Evolutionary conservation across 768 basidiomycete genomes (phyloP).

Genomic region (Leccinum arenicola): DNA sequence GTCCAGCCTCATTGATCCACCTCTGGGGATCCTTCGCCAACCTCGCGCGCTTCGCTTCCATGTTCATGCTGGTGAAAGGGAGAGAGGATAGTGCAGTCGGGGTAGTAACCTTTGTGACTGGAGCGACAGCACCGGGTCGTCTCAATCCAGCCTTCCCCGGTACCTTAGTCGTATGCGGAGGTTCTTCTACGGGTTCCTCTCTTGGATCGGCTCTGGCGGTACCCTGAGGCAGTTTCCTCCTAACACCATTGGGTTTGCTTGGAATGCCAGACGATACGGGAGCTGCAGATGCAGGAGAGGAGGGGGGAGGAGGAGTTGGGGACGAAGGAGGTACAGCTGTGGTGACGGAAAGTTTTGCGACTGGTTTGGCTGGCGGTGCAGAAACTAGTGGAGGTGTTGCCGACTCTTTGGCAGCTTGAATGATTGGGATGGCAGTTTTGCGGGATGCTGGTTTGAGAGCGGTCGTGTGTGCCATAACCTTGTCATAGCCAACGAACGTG

Average conservation of each 20-base stretch:
- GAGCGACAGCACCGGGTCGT: slow-evolving; percentile 38
- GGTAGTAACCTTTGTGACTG: slow-evolving; percentile 31
- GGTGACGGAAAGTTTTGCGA: slow-evolving; percentile 20
- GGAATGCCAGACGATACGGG: slow-evolving; percentile 27
- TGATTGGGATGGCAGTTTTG: slow-evolving; percentile 77
- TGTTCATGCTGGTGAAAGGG: slow-evolving; percentile 33
- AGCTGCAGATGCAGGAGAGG: slow-evolving; percentile 42
- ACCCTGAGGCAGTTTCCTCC: slow-evolving; percentile 68
- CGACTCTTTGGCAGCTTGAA: slow-evolving; percentile 72
- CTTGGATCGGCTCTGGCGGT: slow-evolving; percentile 46
- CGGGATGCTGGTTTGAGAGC: slow-evolving; percentile 91
- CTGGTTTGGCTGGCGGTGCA: slow-evolving; percentile 28
- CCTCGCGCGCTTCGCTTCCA: slow-evolving; percentile 55
- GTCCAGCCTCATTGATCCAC: slow-evolving; percentile 86
- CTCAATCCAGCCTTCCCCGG: slow-evolving; percentile 42
- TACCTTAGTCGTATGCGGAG: slow-evolving; percentile 28
- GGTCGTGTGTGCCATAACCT: slow-evolving; percentile 81
- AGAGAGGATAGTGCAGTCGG: slow-evolving; percentile 32
- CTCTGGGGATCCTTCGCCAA: slow-evolving; percentile 71
- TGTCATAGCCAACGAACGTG: slow-evolving; percentile 72
- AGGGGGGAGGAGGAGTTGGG: slow-evolving; percentile 43
- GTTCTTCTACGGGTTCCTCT: slow-evolving; percentile 37
- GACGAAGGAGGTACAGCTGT: slow-evolving; percentile 27
- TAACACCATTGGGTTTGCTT: slow-evolving; percentile 60
- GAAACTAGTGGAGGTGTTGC: slow-evolving; percentile 35